Conservation (phyloP, 768 basidiomycete genomes). For the Candolleomyces eurysporus region DNA sequence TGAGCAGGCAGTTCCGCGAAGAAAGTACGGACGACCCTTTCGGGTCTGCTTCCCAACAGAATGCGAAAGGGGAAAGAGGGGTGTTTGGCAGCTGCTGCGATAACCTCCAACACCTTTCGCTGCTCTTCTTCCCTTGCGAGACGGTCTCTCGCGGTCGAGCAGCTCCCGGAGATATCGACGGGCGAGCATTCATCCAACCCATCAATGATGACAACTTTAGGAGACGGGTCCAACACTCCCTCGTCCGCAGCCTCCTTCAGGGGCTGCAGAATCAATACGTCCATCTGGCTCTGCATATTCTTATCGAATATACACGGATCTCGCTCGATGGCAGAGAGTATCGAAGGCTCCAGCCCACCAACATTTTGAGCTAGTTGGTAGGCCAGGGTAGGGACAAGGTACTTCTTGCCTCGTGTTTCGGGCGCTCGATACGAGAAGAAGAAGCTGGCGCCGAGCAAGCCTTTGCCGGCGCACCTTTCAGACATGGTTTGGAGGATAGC, state of each 20-base stretch:
- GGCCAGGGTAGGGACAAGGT: slow-evolving; percentile 1
- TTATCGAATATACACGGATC: background rate
- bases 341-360: background rate
- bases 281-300: background rate
- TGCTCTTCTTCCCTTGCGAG: background rate
- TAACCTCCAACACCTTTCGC: background rate
- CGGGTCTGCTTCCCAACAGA: background rate
- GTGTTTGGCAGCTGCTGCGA: background rate
- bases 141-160: background rate
- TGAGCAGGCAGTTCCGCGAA: background rate
- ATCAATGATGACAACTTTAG: slow-evolving; percentile 9
- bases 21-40: background rate
- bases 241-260: background rate
- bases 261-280: background rate
- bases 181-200: slow-evolving; percentile 12
- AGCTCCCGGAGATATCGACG: background rate
- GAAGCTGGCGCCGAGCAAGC: slow-evolving; percentile 9
- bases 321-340: background rate
- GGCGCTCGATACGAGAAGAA: slow-evolving; percentile 11
- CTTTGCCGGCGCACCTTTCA: background rate
- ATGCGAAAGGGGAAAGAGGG: background rate
- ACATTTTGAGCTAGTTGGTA: background rate
- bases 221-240: slow-evolving; percentile 8
- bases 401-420: background rate
- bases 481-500: slow-evolving; percentile 11